Base-by-base conservation (phyloP, 2,329 filamentous ascomycete species). In the Podosphaera aphanis region DNA sequence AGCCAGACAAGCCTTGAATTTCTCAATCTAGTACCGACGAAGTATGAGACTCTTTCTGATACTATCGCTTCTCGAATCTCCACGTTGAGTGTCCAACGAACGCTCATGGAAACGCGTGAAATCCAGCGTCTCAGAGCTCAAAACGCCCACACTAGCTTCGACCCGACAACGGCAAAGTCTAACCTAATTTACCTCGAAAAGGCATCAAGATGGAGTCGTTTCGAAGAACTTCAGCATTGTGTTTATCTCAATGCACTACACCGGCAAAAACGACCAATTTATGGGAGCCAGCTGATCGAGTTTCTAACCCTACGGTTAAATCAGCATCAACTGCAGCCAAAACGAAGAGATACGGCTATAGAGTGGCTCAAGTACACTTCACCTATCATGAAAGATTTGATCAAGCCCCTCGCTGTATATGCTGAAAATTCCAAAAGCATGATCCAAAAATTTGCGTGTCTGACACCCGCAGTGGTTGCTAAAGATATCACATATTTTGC, bases 361-460 rank as follows among this genome's bases (percentile, higher is more conserved):
- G 71, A 77, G 47, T 90, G 83, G 83, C 74, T 85, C 47, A 74
- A 80, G 45, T 74, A 77, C 50, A 75, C 77, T 46, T 82, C 82
- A 0, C 67, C 68, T 5, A 59, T 71, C 19, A 64, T 86, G 43
- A 66, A 67, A 33, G 66, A 71, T 3, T 73, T 90, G 63, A 73
- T 90, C n/a, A 74, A 77, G 16, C 84, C 77, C 0, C 61, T 93
- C 0, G 71, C 79, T 36, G 71, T 83, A 55, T 77, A 85, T 20
- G 77, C 85, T 1, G 70, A 75, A 44, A 67, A 69, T 13, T 68
- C 93, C 62, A 78, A 88, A 55, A 75, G 74, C 0, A 77, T 72
- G 2, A 78, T 98, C 45, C 76, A 81, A 51, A 83, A 88, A 58
- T 98, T 94, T 56, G 83, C 82, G 1, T 98, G 88, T 55, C 77